Evolutionary conservation across 2,329 filamentous ascomycete species (phyloP), one percentile per base, ranked within the genome.

Genomic region (Tolypocladium tundrense): DNA sequence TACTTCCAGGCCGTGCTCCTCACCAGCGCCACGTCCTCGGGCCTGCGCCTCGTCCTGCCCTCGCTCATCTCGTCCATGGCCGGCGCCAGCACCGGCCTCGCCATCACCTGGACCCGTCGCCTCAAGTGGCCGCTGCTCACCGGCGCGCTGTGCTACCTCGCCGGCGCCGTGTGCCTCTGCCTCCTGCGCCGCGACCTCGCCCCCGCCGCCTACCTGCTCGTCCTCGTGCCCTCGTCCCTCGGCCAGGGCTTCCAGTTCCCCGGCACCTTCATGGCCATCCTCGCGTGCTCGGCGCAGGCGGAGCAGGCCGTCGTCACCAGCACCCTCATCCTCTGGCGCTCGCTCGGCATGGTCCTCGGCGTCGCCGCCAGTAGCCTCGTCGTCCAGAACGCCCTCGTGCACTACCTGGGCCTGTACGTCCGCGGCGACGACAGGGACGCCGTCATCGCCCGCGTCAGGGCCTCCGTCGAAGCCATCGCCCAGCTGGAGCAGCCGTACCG

Each of bases 1-100:
- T 92, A 87, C 74, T 91, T 90, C 73, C 88, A 90, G 68, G 87
- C 85, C 42, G 87, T 90, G 33, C 84, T 89, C 53, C 78, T 88
- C 55, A 84, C 86, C 59, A 81, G 79, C 7, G 85, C 88, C 19
- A 90, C 88, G 0, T 75, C 79, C 31, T 90, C 88, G 0, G 88
- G 88, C n/a, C 80, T 91, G 35, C 82, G 85, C 50, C 84, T 92
- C 56, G 79, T 89, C 24, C 75, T 86, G 8, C 84, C 86, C 5
- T 83, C 84, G 0, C 63, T 85, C 33, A 80, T 79, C 2, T 72
- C 82, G 35, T 84, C 84, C 50, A 52, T 71, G 40, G 72, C 77
- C 8, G 86, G 85, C 51, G 77, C 83, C 1, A 67, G 75, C 0
- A 85, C 84, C 1, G 85, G 86, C 2, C 81, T 88, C 66, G 71